Base-by-base conservation (phyloP, 2,329 filamentous ascomycete species). In the Chaetomium globosum region DNA sequence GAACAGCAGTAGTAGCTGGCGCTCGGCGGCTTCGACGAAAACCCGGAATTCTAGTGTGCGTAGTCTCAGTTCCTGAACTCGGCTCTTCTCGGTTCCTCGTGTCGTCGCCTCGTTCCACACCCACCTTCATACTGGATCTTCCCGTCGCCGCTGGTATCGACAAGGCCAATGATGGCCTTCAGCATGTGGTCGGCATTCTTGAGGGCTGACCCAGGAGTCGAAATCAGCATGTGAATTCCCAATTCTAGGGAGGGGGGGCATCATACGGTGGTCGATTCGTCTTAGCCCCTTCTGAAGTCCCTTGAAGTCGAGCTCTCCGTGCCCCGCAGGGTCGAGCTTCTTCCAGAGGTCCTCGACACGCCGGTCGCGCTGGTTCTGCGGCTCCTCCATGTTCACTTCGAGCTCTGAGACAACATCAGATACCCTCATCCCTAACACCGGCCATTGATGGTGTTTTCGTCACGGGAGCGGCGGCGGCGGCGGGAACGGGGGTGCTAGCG, bases 151-250 rank as follows among this genome's bases (percentile, higher is more conserved):
- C 93, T 93, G 65, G 74, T 90, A 75, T 99, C 95, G 68, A 97
- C 93, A 67, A 89, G 85, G 69, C 85, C 83, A 75, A 97, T 85
- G 65, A 98, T 90, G 74, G 90, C 88, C 74, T 87, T 85, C 68
- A 99, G 84, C 82, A 98, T 87, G 46, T 86, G 82, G 77, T 96
- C 91, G 75, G 95, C 95, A 83, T 97, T 95, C 81, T 97, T 96
- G 74, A 99, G 77, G 59, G 85, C 85, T 87, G 72, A 56, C 72
- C 68, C 51, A 26, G 2, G 6, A 23, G 26, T 1, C 4, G 21
- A 26, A 26, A 51, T 67, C 19, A 72, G 63, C 61, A 60, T 59
- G 52, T 5, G 3, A 43, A 43, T 46, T 64, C 60, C 52, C 59
- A 28, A 26, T 19, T 30, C 56, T 46, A 61, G n/a, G 16, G 3